Evolutionary conservation across 2,329 filamentous ascomycete species (phyloP), one percentile per base, ranked within the genome.

Genomic region (Aspergillus unguis): DNA sequence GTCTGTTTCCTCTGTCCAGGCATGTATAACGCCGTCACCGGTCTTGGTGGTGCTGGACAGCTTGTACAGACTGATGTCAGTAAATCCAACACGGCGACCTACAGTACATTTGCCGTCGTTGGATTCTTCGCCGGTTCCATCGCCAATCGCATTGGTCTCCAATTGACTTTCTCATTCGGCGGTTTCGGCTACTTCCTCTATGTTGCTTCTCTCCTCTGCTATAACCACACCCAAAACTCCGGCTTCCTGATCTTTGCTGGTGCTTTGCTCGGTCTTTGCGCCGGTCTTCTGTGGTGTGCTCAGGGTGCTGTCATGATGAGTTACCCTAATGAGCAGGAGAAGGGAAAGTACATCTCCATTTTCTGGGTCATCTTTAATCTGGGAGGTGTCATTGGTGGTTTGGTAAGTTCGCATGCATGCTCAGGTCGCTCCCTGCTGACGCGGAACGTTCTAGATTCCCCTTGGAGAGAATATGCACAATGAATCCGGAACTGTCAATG

Each of bases 291-390:
- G 37, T 80, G 78, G 78, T 75, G 73, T 51, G 77, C 76, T 1
- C 77, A 80, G 58, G 77, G 77, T 42, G 73, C 76, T 2, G 72
- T 80, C 44, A 79, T 80, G 75, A 92, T 95, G 84, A 85, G 88
- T 37, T 96, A 96, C 70, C 91, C 91, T 1, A 78, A 82, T 23
- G 92, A 96, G 73, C 72, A 83, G 32, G 82, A 84, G 58, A 96
- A 96, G 78, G 92, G 92, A 41, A 85, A 86, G 54, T 96, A 91
- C 71, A 95, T 96, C 69, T 88, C 88, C 55, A 85, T 85, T 76
- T 96, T 96, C 75, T 96, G 92, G 92, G 85, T 91, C 70, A 95
- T 96, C 65, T 96, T 96, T 80, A 96, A 96, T 73, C 72, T 92
- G 54, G 92, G 92, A 62, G 91, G 85, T 63, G 91, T 96, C 56